Base-by-base conservation (phyloP, 2,329 filamentous ascomycete genomes). In the Conoideocrella luteorostrata region DNA sequence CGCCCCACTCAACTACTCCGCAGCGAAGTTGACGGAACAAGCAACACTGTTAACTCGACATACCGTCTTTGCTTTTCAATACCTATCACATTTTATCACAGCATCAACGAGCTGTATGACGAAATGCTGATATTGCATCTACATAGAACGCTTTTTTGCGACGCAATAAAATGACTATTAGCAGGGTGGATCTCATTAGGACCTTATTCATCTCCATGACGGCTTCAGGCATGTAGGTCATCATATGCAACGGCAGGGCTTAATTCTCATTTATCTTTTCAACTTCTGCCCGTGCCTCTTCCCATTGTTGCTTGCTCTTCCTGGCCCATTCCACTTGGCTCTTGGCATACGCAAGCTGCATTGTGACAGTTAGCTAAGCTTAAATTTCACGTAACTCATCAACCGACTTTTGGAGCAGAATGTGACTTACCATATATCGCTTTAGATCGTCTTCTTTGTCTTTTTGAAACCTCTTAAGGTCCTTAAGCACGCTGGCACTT, bases 371-470 rank as follows among this genome's bases (percentile, higher is more conserved):
- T 52, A 62, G 58, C 41, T 23, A 37, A 7, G 15, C n/a, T 49
- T 7, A 24, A 28, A n/a, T 28, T 47, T 23, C 12, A 39, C 11
- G 10, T 36, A 10, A n/a, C n/a, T n/a, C n/a, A n/a, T n/a, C 21
- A n/a, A 3, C 6, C 9, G 5, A n/a, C 7, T 5, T 28, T 18
- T 28, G 9, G 9, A 17, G 13, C 5, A 4, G 20, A 18, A 10
- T 7, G 13, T 11, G 7, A 67, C 86, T 69, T 70, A 96, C 93
- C 93, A 98, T 98, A 63, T 97, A 97, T 50, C 87, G 80, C 59
- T 82, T 84, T 57, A 98, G 64, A 62, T 98, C 93, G 40, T 91
- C 88, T 67, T 98, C 94, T 66, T 98, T 98, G 66, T 97, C 90
- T 47, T 74, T 74, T 65, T 98, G 94, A 66, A 98, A 98, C 48